Evolutionary conservation across 495 filamentous ascomycete genomes (phyloP).

Genomic region (Apodospora peruviana): DNA sequence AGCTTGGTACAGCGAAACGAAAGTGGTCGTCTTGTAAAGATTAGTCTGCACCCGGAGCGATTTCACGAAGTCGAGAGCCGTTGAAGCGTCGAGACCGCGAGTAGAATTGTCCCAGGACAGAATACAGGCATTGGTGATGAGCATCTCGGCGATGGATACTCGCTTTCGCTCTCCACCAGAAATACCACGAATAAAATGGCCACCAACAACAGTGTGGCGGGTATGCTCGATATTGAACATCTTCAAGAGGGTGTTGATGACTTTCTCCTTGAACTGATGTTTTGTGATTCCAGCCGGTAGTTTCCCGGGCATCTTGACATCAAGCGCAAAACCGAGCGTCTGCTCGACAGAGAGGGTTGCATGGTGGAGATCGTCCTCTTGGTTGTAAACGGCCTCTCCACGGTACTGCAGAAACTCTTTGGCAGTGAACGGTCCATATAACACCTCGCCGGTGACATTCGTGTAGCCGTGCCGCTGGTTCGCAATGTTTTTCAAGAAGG

Average conservation of each 20-base stretch:
- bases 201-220: conserved; percentile 72
- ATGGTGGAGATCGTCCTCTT: conserved; percentile 77
- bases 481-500: conserved; percentile 78
- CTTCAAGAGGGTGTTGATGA: conserved; percentile 65
- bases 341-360: conserved; percentile 78
- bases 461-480: conserved; percentile 81
- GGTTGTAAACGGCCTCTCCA: conserved; percentile 82
- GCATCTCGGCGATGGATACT: conserved; percentile 65
- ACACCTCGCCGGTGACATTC: conserved; percentile 66
- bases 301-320: conserved; percentile 73
- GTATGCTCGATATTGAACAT: conserved; percentile 91
- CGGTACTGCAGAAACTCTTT: conserved; percentile 60
- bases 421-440: conserved; percentile 66
- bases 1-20: conserved; percentile 79
- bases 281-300: conserved; percentile 60
- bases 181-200: conserved; percentile 75
- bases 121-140: conserved; percentile 67
- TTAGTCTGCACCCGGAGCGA: conserved; percentile 73
- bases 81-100: conserved; percentile 76
- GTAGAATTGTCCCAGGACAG: conserved; percentile 82
- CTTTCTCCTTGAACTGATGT: conserved; percentile 63
- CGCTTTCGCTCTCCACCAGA: conserved; percentile 82
- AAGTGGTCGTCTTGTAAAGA: conserved; percentile 72
- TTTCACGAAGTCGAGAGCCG: conserved; percentile 68
- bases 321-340: conserved; percentile 77